Conservation (phyloP, 2,329 filamentous ascomycete species). For the Xylariaceae sp. region DNA sequence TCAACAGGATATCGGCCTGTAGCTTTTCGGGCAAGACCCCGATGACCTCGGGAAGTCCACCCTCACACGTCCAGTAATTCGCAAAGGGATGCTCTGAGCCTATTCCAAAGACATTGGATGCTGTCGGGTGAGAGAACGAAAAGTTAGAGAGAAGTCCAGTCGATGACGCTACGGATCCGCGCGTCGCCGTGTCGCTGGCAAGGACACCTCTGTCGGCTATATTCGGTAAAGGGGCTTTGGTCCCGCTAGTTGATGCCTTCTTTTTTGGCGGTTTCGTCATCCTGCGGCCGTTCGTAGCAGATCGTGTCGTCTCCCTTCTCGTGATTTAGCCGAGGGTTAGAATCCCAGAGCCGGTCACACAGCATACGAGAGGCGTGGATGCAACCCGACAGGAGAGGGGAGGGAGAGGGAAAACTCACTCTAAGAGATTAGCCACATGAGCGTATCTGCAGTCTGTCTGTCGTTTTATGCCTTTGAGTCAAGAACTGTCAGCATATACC, state of each 20-base stretch:
- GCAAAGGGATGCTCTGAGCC: constrained; percentile 73
- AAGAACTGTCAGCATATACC: constrained; percentile 23
- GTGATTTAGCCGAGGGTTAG: constrained; percentile 9
- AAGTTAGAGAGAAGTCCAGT: constrained; percentile 65
- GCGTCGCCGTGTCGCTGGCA: constrained; percentile 41
- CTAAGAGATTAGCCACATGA: constrained; percentile 68
- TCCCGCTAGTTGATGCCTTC: constrained; percentile 37
- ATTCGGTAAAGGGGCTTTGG: constrained; percentile 45
- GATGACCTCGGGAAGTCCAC: constrained; percentile 69
- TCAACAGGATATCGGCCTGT: constrained; percentile 66
- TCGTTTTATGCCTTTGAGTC: constrained; percentile 61
- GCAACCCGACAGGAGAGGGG: not conserved
- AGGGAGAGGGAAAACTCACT: constrained; percentile 45
- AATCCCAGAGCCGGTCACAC: constrained; percentile 7
- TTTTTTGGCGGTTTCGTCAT: constrained; percentile 82
- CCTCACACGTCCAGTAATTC: constrained; percentile 79
- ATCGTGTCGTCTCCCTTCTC: constrained; percentile 52
- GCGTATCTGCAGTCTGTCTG: constrained; percentile 73
- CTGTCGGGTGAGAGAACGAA: constrained; percentile 63
- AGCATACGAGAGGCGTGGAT: not conserved
- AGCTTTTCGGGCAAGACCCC: constrained; percentile 69
- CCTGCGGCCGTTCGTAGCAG: constrained; percentile 72
- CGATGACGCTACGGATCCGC: constrained; percentile 50
- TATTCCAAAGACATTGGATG: constrained; percentile 76
- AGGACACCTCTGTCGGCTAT: constrained; percentile 50